phyloP scores from a whole-genome alignment of 2,329 filamentous ascomycete genomes.

The Didymella keratinophila region DNA sequence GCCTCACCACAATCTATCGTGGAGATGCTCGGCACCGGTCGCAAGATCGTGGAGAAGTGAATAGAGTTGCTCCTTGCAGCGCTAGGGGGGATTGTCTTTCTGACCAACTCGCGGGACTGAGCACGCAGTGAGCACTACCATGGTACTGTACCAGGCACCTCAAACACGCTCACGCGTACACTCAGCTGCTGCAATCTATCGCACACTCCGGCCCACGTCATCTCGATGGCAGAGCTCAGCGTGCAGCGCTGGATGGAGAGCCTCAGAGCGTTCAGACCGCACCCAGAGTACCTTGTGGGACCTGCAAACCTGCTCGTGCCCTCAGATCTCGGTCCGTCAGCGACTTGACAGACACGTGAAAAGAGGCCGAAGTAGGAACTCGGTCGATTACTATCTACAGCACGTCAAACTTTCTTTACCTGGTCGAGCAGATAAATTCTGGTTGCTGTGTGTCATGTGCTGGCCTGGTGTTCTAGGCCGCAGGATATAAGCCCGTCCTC shows the following conservation, averaged over 20 bases:
- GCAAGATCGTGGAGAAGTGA: constrained; percentile 19
- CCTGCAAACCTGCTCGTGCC: constrained; percentile 10
- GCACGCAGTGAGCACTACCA: constrained; percentile 12
- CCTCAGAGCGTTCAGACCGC: neutral
- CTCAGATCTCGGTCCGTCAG: constrained; percentile 9
- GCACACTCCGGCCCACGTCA: constrained; percentile 6
- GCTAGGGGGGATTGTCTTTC: constrained; percentile 13
- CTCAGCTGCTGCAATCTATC: constrained; percentile 8
- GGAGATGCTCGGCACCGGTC: constrained; percentile 18
- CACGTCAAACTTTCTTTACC: constrained; percentile 11
- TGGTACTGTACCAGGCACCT: constrained; percentile 12
- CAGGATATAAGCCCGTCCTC: constrained; percentile 9
- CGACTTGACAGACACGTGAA: constrained; percentile 8
- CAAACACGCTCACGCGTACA: constrained; percentile 9
- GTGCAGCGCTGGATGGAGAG: neutral
- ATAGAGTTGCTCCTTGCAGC: constrained; percentile 16
- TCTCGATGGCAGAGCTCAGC: neutral
- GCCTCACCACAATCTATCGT: constrained; percentile 15
- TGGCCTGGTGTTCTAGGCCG: constrained; percentile 18
- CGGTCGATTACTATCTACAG: constrained; percentile 6
- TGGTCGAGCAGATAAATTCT: constrained; percentile 13
- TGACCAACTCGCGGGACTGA: constrained; percentile 1
- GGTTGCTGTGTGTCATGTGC: constrained; percentile 19
- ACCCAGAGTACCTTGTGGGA: constrained; percentile 2
- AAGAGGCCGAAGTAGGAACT: constrained; percentile 13